A percentile compares a stretch with the other conserved stretches of the same genome.
phyloP scores from a whole-genome alignment of 495 filamentous ascomycete genomes.

The Neurospora pannonica region DNA sequence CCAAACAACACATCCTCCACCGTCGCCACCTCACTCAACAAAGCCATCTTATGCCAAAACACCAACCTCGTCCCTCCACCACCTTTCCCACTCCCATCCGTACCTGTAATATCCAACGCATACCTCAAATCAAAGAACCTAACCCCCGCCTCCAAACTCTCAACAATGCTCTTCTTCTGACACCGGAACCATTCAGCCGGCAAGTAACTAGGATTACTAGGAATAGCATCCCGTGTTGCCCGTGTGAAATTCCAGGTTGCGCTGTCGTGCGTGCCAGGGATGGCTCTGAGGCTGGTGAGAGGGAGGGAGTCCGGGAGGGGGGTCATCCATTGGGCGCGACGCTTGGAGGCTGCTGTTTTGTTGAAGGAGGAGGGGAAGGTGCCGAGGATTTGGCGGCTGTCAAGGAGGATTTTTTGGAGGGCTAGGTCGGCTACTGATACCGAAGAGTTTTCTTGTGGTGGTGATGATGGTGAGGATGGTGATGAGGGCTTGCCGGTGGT shows the following conservation, averaged over 20 bases:
- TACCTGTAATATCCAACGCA: slow-evolving; percentile 29
- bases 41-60: slow-evolving; percentile 41
- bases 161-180: slow-evolving; percentile 27
- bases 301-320: slow-evolving; percentile 29
- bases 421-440: slow-evolving; percentile 28
- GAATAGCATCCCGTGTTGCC: slow-evolving; percentile 31
- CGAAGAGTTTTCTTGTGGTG: not conserved
- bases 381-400: slow-evolving; percentile 36
- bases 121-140: slow-evolving; percentile 45
- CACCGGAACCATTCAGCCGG: slow-evolving; percentile 31
- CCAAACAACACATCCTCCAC: slow-evolving; percentile 40
- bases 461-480: not conserved
- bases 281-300: slow-evolving; percentile 36
- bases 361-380: slow-evolving; percentile 16
- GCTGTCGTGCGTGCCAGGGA: slow-evolving; percentile 46
- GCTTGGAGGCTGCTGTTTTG: slow-evolving; percentile 1
- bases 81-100: not conserved
- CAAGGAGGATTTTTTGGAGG: slow-evolving; percentile 31
- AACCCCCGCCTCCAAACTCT: slow-evolving; percentile 36
- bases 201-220: slow-evolving; percentile 19
- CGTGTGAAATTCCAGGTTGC: slow-evolving; percentile 47
- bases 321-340: slow-evolving; percentile 37
- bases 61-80: slow-evolving; percentile 28
- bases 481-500: not conserved
- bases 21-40: slow-evolving; percentile 34